phyloP scores from a whole-genome alignment of 2,329 filamentous ascomycete species.

The Nemania diffusa region DNA sequence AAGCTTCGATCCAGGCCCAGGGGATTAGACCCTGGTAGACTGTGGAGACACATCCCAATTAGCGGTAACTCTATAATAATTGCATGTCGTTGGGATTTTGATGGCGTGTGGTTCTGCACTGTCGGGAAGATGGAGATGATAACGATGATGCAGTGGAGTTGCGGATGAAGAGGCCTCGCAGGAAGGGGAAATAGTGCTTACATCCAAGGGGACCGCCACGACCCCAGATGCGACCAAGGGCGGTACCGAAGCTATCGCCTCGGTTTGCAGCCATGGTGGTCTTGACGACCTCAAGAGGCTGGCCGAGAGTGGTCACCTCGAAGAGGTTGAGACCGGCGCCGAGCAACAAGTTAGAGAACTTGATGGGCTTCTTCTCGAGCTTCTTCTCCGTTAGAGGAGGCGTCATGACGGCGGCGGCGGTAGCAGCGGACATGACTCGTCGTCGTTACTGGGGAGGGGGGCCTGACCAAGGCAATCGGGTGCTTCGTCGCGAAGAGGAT shows the following conservation, averaged over 20 bases:
- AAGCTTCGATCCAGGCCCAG: conserved; percentile 99
- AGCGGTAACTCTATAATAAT: conserved; percentile 3
- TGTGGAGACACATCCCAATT: conserved; percentile 53
- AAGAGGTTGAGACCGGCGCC: conserved; percentile 96
- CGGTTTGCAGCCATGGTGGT: conserved; percentile 99
- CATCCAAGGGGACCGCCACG: conserved; percentile 94
- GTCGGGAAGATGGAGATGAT: background rate
- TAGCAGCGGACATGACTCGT: conserved; percentile 69
- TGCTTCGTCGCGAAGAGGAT: conserved; percentile 78
- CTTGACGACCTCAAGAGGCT: conserved; percentile 98
- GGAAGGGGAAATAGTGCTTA: conserved; percentile 64
- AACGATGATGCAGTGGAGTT: background rate
- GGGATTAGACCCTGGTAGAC: conserved; percentile 99
- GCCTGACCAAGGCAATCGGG: conserved; percentile 98
- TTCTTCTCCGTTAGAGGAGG: conserved; percentile 58
- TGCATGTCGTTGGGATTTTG: background rate
- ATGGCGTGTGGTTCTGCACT: background rate
- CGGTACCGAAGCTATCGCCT: conserved; percentile 82
- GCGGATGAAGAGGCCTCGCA: too few relatives aligned
- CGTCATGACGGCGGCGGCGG: conserved; percentile 61
- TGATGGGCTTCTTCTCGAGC: conserved; percentile 99
- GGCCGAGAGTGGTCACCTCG: conserved; percentile 72
- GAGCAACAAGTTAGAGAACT: conserved; percentile 98
- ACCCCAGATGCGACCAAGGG: conserved; percentile 88
- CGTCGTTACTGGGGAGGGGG: conserved; percentile 65